Evolutionary conservation across 2,329 filamentous ascomycete genomes (phyloP).

Genomic region (Chrysoporthe austroafricana): DNA sequence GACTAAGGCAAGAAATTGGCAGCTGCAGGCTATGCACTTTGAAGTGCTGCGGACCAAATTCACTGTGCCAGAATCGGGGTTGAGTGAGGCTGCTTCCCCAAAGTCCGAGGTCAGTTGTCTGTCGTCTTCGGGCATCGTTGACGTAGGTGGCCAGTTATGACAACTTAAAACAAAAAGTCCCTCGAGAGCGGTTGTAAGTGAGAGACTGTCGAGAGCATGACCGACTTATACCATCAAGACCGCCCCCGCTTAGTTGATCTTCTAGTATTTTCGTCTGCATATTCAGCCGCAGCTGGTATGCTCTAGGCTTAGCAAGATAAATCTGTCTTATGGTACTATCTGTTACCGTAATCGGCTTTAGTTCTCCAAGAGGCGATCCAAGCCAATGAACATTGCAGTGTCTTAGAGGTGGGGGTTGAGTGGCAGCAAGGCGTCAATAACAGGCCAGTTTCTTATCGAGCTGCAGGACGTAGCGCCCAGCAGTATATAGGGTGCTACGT

Average conservation of each 20-base stretch:
- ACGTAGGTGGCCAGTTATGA: not conserved
- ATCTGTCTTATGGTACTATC: not conserved
- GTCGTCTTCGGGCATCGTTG: not conserved
- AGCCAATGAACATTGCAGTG: not conserved
- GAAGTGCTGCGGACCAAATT: not conserved
- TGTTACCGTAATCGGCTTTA: not conserved
- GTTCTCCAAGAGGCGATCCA: not conserved
- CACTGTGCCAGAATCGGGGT: not conserved
- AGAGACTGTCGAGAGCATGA: not conserved
- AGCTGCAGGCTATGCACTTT: not conserved
- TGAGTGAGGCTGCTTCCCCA: not conserved
- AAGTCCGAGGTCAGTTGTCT: not conserved
- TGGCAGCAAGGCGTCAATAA: not conserved
- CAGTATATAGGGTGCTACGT: not conserved
- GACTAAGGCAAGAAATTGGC: not conserved
- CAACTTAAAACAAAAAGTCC: not conserved
- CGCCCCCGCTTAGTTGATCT: too few species aligned
- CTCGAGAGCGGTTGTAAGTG: not conserved
- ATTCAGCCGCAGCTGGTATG: too few species aligned
- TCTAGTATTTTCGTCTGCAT: too few species aligned
- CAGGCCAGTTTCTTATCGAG: not conserved
- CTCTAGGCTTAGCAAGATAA: too few species aligned
- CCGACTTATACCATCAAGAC: not conserved
- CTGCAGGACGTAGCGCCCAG: not conserved
- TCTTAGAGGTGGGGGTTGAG: not conserved